These are phyloP conservation scores for Singerocomus inundabilis DNA, from an alignment of 1,284 basidiomycete genomes.

Conservation along the genomic window DNA sequence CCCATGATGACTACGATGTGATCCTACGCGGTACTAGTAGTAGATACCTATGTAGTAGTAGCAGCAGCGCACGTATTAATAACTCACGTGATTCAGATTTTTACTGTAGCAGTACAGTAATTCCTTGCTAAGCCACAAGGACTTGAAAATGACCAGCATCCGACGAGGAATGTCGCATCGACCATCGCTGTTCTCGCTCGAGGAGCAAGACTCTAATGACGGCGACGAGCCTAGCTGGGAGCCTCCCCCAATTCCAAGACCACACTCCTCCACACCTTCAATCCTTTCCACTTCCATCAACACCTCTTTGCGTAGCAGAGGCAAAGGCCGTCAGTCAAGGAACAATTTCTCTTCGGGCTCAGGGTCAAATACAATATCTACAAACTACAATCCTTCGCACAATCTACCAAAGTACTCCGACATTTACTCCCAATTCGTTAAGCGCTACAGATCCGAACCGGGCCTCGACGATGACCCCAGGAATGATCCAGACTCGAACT, in stretches of 20 bases:
- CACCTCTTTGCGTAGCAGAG: conserved; percentile 31
- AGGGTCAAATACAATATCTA: conserved; percentile 31
- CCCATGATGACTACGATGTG: conserved; percentile 59
- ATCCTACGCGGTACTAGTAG: not conserved
- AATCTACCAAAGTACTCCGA: conserved; percentile 53
- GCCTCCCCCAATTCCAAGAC: conserved; percentile 35
- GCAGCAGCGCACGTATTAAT: not conserved
- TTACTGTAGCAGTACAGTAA: not conserved
- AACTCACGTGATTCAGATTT: conserved; percentile 13
- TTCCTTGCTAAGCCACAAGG: not conserved
- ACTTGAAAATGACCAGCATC: conserved; percentile 29
- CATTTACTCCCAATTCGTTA: conserved; percentile 75
- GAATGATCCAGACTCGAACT: conserved; percentile 72
- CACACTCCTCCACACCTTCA: conserved; percentile 30
- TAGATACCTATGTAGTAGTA: not conserved
- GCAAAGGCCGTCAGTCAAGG: conserved; percentile 38
- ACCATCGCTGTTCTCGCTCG: conserved; percentile 65
- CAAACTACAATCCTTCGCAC: conserved; percentile 31
- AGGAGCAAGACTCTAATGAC: conserved; percentile 52
- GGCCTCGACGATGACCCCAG: conserved; percentile 61
- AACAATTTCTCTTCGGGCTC: conserved; percentile 32
- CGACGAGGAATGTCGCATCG: conserved; percentile 46
- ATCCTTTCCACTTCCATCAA: conserved; percentile 31
- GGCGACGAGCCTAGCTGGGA: conserved; percentile 49
- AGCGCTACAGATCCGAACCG: conserved; percentile 62